phyloP scores from a whole-genome alignment of 2,329 filamentous ascomycete species.

The Zopfia rhizophila region DNA sequence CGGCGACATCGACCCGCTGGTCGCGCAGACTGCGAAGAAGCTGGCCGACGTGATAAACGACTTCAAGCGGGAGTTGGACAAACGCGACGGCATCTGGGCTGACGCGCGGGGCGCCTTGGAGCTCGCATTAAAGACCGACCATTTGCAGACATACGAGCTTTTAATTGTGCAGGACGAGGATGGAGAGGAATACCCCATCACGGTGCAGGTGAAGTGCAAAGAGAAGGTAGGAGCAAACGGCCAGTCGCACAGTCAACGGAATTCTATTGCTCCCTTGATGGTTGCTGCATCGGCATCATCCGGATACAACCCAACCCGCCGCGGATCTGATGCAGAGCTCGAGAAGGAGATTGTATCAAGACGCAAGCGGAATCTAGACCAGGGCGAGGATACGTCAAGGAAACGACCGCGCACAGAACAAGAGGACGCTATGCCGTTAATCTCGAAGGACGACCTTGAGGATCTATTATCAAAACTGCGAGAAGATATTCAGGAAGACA shows the following conservation, averaged over 20 bases:
- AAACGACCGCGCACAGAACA: slow-evolving; percentile 20
- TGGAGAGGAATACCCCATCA: slow-evolving; percentile 28
- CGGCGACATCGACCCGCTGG: slow-evolving; percentile 27
- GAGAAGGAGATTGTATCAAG: slow-evolving; percentile 30
- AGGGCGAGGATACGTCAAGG: slow-evolving; percentile 15
- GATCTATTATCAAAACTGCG: slow-evolving; percentile 29
- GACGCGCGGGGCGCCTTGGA: slow-evolving; percentile 27
- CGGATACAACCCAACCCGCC: slow-evolving; percentile 21
- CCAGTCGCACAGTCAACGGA: neutral
- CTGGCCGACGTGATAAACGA: slow-evolving; percentile 38
- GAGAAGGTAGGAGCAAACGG: slow-evolving; percentile 8
- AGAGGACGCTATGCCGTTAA: slow-evolving; percentile 30
- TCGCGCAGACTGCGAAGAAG: slow-evolving; percentile 28
- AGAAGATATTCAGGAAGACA: slow-evolving; percentile 38
- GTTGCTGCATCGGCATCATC: slow-evolving; percentile 5
- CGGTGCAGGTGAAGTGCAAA: slow-evolving; percentile 23
- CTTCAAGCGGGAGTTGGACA: slow-evolving; percentile 35
- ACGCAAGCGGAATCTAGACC: slow-evolving; percentile 29
- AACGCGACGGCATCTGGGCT: slow-evolving; percentile 27
- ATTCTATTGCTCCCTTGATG: neutral
- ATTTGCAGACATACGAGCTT: slow-evolving; percentile 17
- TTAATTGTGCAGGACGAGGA: slow-evolving; percentile 18
- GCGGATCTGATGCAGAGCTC: slow-evolving; percentile 28
- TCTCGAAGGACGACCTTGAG: slow-evolving; percentile 32
- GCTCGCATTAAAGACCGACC: slow-evolving; percentile 17